These are phyloP conservation scores for Chalciporus sp. DNA, from an alignment of 1,284 basidiomycete genomes.

Conservation along the genomic window DNA sequence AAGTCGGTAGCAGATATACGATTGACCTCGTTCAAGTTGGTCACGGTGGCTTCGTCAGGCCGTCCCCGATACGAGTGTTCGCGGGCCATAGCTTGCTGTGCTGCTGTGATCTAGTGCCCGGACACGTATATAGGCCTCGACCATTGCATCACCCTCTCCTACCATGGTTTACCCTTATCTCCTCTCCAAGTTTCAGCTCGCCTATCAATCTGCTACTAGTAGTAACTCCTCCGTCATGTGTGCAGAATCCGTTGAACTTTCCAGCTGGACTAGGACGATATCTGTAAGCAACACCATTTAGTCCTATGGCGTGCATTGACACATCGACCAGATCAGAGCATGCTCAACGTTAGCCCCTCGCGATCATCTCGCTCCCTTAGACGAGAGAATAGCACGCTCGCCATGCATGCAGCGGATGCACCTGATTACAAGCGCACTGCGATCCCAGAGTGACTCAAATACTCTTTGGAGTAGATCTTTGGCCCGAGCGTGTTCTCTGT, in stretches of 20 bases:
- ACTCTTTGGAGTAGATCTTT: slow-evolving; percentile 8
- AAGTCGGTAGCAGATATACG: not conserved
- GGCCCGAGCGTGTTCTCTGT: slow-evolving; percentile 1
- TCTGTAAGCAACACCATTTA: slow-evolving; percentile 9
- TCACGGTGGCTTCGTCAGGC: slow-evolving; percentile 2
- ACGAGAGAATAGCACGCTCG: slow-evolving; percentile 8
- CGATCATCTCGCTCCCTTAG: slow-evolving; percentile 6
- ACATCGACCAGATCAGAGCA: slow-evolving; percentile 11
- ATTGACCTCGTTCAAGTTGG: not conserved
- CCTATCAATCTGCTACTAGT: too few relatives aligned
- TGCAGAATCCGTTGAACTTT: not conserved
- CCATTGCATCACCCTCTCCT: not conserved
- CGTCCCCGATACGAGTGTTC: slow-evolving; percentile 8
- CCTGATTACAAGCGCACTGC: not conserved
- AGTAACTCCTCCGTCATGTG: slow-evolving; percentile 14
- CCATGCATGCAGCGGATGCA: not conserved
- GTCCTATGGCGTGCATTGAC: not conserved
- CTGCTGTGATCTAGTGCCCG: slow-evolving; percentile 28
- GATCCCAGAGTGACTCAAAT: slow-evolving; percentile 3
- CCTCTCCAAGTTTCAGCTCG: not conserved
- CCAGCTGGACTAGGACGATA: slow-evolving; percentile 7
- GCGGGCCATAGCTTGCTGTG: not conserved
- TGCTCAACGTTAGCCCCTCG: not conserved
- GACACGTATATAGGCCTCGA: slow-evolving; percentile 27
- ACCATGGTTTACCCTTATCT: slow-evolving; percentile 4